phyloP scores from a whole-genome alignment of 257 asterid genomes.

The Solanum virginianum region DNA sequence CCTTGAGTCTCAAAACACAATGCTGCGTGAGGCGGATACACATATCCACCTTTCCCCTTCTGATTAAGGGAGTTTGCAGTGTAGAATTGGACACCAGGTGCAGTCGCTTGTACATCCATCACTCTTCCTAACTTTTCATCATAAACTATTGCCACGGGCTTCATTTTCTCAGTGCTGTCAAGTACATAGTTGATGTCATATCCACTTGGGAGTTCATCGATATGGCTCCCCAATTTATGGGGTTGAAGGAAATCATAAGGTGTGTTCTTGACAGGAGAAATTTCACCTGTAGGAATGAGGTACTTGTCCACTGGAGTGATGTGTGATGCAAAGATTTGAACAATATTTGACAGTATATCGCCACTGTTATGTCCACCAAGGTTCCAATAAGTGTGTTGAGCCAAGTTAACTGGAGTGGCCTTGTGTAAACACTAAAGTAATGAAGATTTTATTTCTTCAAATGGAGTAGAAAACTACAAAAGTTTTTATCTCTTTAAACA shows the following conservation, averaged over 20 bases:
- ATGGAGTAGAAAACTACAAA: no score
- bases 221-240: neutral
- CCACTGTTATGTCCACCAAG: slow-evolving; percentile 17
- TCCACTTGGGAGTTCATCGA: neutral
- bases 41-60: slow-evolving; percentile 6
- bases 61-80: neutral
- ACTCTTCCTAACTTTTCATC: slow-evolving; percentile 3
- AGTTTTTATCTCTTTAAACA: no score
- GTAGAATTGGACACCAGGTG: slow-evolving; percentile 9
- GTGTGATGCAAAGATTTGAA: neutral
- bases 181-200: slow-evolving; percentile 3
- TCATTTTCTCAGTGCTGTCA: neutral
- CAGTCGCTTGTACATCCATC: neutral
- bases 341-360: slow-evolving; percentile 1
- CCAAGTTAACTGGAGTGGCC: slow-evolving; percentile 18
- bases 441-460: no score
- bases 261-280: neutral
- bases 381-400: slow-evolving; percentile 14
- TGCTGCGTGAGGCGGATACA: slow-evolving; percentile 1
- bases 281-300: neutral
- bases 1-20: slow-evolving; percentile 8
- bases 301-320: neutral
- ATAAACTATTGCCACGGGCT: neutral
- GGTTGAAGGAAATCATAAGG: slow-evolving; percentile 1
- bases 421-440: no score